Percentiles rank a stretch among this genome's conserved stretches.
phyloP scores from a whole-genome alignment of 176 grass and related monocot genomes.

The Musa schizocarpa region DNA sequence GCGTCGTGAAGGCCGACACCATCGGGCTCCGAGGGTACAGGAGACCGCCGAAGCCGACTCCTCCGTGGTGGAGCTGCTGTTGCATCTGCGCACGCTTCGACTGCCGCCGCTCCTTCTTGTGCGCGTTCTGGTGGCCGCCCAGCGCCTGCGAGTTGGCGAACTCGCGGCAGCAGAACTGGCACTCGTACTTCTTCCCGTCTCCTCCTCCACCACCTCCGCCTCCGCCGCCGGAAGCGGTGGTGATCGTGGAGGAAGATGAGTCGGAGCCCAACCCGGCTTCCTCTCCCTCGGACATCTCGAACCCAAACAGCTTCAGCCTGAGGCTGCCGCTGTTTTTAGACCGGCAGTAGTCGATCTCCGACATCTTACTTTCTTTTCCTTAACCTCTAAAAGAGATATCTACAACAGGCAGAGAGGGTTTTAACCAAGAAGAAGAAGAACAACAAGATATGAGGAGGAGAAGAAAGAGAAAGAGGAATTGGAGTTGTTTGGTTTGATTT shows the following conservation, averaged over 20 bases:
- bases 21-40: constrained; percentile 20
- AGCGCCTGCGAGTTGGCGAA: constrained; percentile 61
- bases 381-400: not conserved
- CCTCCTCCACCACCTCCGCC: not conserved
- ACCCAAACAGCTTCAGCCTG: constrained; percentile 31
- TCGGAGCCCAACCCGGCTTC: not conserved
- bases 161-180: constrained; percentile 60
- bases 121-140: constrained; percentile 55
- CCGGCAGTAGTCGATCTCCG: constrained; percentile 1
- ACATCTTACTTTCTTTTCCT: not conserved
- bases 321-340: not conserved
- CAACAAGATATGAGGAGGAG: not conserved
- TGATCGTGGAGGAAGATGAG: constrained; percentile 11
- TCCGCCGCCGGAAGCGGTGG: not conserved
- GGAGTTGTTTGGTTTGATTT: not conserved
- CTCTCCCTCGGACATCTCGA: constrained; percentile 14
- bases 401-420: not conserved
- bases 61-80: constrained; percentile 1
- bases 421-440: not conserved
- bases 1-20: constrained; percentile 10
- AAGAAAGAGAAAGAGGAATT: not conserved
- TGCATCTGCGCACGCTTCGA: constrained; percentile 39
- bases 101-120: constrained; percentile 63
- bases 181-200: constrained; percentile 37
- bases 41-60: not conserved